phyloP scores from a whole-genome alignment of 495 filamentous ascomycete genomes.

The Penicillium fimorum region DNA sequence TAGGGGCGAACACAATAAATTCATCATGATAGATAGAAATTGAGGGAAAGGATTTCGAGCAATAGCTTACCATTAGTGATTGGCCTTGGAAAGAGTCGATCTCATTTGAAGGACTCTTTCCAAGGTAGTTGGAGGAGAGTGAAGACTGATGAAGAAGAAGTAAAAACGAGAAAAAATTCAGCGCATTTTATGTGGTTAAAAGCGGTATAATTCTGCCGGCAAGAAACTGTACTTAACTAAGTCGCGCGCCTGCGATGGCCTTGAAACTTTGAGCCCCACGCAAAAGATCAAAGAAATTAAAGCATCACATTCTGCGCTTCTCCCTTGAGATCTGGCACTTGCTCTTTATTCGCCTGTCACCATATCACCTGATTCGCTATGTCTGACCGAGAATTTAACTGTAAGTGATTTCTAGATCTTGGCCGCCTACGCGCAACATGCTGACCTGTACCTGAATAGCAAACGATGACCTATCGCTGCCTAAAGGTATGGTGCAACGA shows the following conservation, averaged over 20 bases:
- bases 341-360: conserved; percentile 6
- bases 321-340: conserved; percentile 1
- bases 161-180: conserved; percentile 8
- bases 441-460: conserved; percentile 46
- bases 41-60: conserved; percentile 12
- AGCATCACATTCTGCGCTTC: background rate
- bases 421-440: conserved; percentile 20
- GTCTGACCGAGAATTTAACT: conserved; percentile 88
- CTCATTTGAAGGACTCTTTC: conserved; percentile 15
- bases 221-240: conserved; percentile 25
- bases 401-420: conserved; percentile 48
- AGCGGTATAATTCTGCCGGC: conserved; percentile 17
- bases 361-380: conserved; percentile 46
- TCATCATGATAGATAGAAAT: conserved; percentile 67
- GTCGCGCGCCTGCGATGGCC: conserved; percentile 17
- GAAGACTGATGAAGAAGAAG: conserved; percentile 12
- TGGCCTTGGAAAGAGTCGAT: conserved; percentile 10
- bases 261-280: conserved; percentile 21
- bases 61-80: conserved; percentile 41
- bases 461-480: conserved; percentile 90
- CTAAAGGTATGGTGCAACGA: conserved; percentile 65
- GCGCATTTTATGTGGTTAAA: conserved; percentile 7
- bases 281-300: conserved; percentile 13
- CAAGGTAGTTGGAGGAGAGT: conserved; percentile 11
- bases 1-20: conserved; percentile 83